A percentile compares a stretch with the other conserved stretches of the same genome.
phyloP scores from a whole-genome alignment of 768 basidiomycete species.

The Kwoniella dendrophila region DNA sequence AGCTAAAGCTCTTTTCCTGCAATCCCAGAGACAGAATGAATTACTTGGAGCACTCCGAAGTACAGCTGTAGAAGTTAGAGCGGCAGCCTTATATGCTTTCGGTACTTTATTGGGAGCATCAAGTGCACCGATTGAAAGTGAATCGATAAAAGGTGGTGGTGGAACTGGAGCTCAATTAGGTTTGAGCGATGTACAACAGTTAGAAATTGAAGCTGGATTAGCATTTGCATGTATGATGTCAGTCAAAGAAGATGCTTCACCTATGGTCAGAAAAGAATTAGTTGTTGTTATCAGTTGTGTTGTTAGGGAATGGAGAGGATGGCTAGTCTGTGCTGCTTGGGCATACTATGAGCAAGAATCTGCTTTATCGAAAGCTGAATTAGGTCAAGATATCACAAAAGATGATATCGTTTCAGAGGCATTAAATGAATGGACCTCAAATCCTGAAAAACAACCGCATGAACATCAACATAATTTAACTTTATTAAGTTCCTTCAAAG shows the following conservation, averaged over 20 bases:
- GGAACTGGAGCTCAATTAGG: slow-evolving; percentile 71
- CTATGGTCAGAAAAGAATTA: slow-evolving; percentile 93
- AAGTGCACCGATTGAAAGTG: slow-evolving; percentile 61
- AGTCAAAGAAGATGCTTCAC: slow-evolving; percentile 90
- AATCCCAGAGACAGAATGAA: slow-evolving; percentile 74
- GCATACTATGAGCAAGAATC: slow-evolving; percentile 88
- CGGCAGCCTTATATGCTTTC: slow-evolving; percentile 85
- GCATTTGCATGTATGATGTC: slow-evolving; percentile 85
- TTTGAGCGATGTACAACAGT: slow-evolving; percentile 57
- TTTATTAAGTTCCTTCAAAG: slow-evolving; percentile 87
- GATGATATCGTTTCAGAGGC: slow-evolving; percentile 29
- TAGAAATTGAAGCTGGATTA: slow-evolving; percentile 79
- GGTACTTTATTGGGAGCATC: slow-evolving; percentile 91
- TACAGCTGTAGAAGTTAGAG: slow-evolving; percentile 88
- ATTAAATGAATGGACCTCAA: slow-evolving; percentile 19
- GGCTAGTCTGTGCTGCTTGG: slow-evolving; percentile 96
- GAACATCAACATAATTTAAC: slow-evolving; percentile 77
- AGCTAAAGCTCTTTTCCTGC: slow-evolving; percentile 77
- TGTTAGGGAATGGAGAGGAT: slow-evolving; percentile 94
- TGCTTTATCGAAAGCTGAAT: slow-evolving; percentile 29
- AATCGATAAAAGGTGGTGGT: slow-evolving; percentile 73
- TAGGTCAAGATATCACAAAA: not conserved
- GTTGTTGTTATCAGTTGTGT: slow-evolving; percentile 87
- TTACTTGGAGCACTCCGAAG: slow-evolving; percentile 77
- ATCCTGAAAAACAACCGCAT: slow-evolving; percentile 63